A percentile compares a stretch with the other conserved stretches of the same genome.
Evolutionary conservation across 108 stramenopile species (phyloP).

Genomic region (Cylindrotheca fusiformis): DNA sequence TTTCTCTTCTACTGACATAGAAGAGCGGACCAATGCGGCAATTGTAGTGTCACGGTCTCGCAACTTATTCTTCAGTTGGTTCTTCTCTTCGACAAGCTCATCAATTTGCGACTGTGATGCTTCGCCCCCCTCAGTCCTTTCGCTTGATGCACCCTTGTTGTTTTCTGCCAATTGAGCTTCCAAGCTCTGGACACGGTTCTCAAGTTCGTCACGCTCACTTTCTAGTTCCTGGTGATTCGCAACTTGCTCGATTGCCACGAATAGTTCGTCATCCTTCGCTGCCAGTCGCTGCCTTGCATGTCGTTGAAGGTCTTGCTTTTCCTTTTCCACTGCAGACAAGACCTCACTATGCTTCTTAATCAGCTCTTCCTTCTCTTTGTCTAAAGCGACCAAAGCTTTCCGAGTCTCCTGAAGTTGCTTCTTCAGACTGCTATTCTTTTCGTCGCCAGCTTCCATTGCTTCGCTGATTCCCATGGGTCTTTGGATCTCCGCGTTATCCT

Average conservation of each 20-base stretch:
- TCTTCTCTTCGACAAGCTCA: conserved; percentile 22
- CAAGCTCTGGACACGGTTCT: conserved; percentile 1
- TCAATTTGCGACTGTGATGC: conserved; percentile 7
- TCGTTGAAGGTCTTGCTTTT: conserved; percentile 33
- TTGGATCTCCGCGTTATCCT: not conserved
- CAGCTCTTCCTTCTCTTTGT: conserved; percentile 37
- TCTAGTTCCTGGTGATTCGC: conserved; percentile 12
- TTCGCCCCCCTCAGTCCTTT: not conserved
- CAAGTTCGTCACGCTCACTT: conserved; percentile 32
- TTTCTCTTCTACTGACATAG: conserved; percentile 55
- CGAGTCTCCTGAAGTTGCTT: conserved; percentile 55
- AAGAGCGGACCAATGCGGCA: conserved; percentile 60
- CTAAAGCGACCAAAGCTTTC: conserved; percentile 53
- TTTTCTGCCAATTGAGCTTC: not conserved
- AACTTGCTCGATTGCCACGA: not conserved
- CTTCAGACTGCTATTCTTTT: conserved; percentile 1
- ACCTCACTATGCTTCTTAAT: conserved; percentile 18
- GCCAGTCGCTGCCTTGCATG: conserved; percentile 15
- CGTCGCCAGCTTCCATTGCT: not conserved
- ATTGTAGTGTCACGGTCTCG: conserved; percentile 77
- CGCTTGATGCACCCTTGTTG: not conserved
- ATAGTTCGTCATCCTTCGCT: conserved; percentile 16
- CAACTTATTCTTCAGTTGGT: conserved; percentile 38
- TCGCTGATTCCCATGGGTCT: not conserved
- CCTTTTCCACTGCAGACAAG: conserved; percentile 28